Evolutionary conservation across 2,329 filamentous ascomycete genomes (phyloP).

Genomic region (Botrytis medusae): DNA sequence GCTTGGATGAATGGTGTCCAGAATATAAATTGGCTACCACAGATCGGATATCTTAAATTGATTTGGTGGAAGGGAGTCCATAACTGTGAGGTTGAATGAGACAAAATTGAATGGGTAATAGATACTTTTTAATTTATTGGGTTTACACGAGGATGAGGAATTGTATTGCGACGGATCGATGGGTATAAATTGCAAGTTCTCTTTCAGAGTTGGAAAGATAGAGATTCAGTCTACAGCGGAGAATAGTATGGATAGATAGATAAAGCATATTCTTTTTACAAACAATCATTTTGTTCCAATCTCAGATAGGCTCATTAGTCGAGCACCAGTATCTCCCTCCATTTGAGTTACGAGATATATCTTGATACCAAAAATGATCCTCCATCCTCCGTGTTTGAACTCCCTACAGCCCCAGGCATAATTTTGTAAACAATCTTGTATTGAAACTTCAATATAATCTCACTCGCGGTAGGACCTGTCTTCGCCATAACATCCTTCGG

Average conservation of each 20-base stretch:
- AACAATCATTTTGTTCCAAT: not conserved
- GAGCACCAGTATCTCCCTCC: not conserved
- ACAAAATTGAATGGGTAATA: not conserved
- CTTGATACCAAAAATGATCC: not conserved
- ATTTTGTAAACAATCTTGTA: not conserved
- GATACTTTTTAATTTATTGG: not conserved
- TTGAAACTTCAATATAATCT: not conserved
- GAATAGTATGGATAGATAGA: not conserved
- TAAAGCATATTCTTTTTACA: not conserved
- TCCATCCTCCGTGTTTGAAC: not conserved
- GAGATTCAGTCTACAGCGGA: not conserved
- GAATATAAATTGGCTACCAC: constrained; percentile 31
- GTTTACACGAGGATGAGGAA: too few relatives aligned
- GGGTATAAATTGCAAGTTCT: not conserved
- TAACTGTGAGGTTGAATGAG: not conserved
- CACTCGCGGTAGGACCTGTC: too few relatives aligned
- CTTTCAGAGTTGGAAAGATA: not conserved
- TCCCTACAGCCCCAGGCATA: not conserved
- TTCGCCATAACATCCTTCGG: not conserved
- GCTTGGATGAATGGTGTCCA: constrained; percentile 35
- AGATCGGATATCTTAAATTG: constrained; percentile 12
- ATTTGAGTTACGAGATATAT: not conserved
- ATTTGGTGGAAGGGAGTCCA: not conserved
- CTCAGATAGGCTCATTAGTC: not conserved
- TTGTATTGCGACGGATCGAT: not conserved